Evolutionary conservation across 176 grass and related monocot genomes (phyloP).

Genomic region (Oryza meridionalis): DNA sequence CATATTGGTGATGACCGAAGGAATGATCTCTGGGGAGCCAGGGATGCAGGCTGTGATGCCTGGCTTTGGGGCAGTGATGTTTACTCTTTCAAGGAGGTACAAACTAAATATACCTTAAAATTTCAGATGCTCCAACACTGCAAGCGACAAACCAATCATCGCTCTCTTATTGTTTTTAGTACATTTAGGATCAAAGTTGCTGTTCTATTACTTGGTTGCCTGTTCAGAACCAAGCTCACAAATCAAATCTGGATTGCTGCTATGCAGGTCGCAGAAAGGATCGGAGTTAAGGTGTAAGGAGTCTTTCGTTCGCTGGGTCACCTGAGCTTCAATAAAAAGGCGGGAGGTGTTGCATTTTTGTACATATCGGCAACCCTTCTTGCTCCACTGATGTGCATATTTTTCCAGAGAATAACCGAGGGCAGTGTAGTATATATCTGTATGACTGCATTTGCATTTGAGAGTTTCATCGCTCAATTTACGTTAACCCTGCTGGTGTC

Average conservation of each 20-base stretch:
- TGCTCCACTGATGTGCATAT: constrained; percentile 48
- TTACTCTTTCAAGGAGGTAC: constrained; percentile 93
- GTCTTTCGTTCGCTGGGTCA: neutral
- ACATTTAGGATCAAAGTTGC: neutral
- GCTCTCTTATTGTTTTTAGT: neutral
- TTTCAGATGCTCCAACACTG: neutral
- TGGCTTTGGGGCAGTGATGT: constrained; percentile 98
- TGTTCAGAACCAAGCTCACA: neutral
- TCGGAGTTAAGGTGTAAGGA: constrained; percentile 46
- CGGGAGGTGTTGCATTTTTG: constrained; percentile 9
- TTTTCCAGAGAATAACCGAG: constrained; percentile 24
- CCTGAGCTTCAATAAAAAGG: constrained; percentile 17
- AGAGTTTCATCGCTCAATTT: neutral
- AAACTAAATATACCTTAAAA: constrained; percentile 22
- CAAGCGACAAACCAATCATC: neutral
- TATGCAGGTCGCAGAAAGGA: constrained; percentile 56
- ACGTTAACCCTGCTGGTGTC: neutral
- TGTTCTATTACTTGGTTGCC: neutral
- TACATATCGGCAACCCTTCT: constrained; percentile 40
- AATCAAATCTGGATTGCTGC: neutral
- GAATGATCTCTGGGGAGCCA: constrained; percentile 94
- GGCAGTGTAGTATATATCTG: constrained; percentile 10
- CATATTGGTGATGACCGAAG: constrained; percentile 95
- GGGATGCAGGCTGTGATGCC: constrained; percentile 94
- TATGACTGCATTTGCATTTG: neutral